Conservation (phyloP, 768 basidiomycete genomes). For the Leucosporidium yakuticum region DNA sequence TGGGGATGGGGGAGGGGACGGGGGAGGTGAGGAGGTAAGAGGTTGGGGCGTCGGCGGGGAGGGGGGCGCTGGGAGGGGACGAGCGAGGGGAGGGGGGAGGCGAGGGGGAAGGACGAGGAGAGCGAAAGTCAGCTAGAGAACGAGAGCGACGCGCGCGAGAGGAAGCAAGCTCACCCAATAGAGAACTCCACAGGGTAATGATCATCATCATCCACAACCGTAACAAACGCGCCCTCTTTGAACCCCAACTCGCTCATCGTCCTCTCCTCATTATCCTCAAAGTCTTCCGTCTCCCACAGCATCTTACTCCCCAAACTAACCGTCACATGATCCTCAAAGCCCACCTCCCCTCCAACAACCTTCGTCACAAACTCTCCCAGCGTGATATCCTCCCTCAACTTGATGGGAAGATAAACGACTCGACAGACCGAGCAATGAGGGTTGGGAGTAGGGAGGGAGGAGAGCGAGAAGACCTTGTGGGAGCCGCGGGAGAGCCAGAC, state of each 20-base stretch:
- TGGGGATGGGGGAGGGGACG: conserved; percentile 22
- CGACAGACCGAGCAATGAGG: conserved; percentile 75
- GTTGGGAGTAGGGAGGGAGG: conserved; percentile 64
- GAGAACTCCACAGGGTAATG: conserved; percentile 40
- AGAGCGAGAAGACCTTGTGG: conserved; percentile 66
- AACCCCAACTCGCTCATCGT: conserved; percentile 77
- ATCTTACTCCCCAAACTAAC: conserved; percentile 82
- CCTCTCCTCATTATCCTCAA: conserved; percentile 76
- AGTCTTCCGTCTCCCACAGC: conserved; percentile 88
- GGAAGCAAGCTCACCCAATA: conserved; percentile 8
- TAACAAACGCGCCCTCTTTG: conserved; percentile 75
- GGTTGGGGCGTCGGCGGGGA: conserved; percentile 6
- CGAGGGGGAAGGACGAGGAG: not conserved
- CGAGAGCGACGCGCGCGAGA: not conserved
- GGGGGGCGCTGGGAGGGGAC: not conserved
- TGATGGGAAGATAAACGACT: conserved; percentile 69
- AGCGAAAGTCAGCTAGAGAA: not conserved
- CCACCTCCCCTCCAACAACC: conserved; percentile 51
- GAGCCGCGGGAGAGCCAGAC: conserved; percentile 76
- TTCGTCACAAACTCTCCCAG: conserved; percentile 68
- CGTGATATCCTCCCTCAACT: conserved; percentile 54
- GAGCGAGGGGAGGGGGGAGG: not conserved
- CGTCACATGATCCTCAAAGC: conserved; percentile 53
- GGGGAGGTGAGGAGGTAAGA: conserved; percentile 9
- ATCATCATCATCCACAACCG: conserved; percentile 81